phyloP scores from a whole-genome alignment of 2,329 filamentous ascomycete species.

The Ceratocystis smalleyi region DNA sequence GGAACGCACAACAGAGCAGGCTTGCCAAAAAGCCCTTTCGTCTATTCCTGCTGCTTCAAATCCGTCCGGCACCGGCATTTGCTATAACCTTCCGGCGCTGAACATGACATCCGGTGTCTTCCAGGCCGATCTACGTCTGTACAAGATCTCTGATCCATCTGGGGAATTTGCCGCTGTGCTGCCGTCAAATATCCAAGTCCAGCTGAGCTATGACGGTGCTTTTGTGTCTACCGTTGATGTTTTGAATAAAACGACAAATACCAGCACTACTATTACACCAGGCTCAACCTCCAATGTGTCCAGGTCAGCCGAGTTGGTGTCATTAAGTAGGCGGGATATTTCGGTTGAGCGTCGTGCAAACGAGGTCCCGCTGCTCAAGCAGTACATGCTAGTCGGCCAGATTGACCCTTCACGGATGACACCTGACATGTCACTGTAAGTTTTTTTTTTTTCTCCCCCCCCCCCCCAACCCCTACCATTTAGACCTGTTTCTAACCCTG shows the following conservation, averaged over 20 bases:
- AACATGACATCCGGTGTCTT: constrained; percentile 55
- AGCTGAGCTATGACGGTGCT: constrained; percentile 39
- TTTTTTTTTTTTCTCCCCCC: constrained; percentile 8
- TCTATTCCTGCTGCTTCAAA: constrained; percentile 46
- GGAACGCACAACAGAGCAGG: constrained; percentile 38
- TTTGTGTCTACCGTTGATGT: constrained; percentile 31
- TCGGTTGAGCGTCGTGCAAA: constrained; percentile 17
- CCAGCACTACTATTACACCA: not conserved
- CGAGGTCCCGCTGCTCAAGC: constrained; percentile 34
- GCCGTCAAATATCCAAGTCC: constrained; percentile 38
- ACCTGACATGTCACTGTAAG: constrained; percentile 45
- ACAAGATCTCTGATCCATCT: constrained; percentile 46
- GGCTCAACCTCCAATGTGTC: not conserved
- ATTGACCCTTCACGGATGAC: constrained; percentile 44
- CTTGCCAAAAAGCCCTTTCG: constrained; percentile 43
- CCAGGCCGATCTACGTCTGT: constrained; percentile 61
- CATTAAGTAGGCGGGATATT: constrained; percentile 19
- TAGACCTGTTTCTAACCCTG: constrained; percentile 17
- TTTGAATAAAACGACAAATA: constrained; percentile 21
- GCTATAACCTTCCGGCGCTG: constrained; percentile 65
- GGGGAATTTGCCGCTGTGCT: constrained; percentile 38
- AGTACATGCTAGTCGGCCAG: constrained; percentile 53
- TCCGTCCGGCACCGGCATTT: constrained; percentile 61
- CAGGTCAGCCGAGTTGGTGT: constrained; percentile 17
- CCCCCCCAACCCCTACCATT: not conserved